These are phyloP conservation scores for Colletotrichum limetticola DNA, from an alignment of 2,329 filamentous ascomycete species.

Conservation along the genomic window DNA sequence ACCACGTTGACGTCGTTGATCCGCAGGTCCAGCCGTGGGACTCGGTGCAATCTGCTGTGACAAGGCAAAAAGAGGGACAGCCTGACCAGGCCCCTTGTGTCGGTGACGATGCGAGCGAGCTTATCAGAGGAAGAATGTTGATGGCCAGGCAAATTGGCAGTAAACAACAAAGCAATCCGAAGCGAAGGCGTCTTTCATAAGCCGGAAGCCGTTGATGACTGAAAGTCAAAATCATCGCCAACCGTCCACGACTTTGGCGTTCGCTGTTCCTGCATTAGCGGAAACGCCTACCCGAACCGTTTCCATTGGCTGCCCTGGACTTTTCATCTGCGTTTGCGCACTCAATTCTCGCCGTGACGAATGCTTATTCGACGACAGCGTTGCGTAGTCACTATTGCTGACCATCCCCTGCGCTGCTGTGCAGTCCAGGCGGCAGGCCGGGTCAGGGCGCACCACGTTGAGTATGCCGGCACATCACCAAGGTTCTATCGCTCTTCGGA, in stretches of 20 bases:
- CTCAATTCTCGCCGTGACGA: conserved; percentile 26
- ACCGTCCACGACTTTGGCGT: conserved; percentile 1
- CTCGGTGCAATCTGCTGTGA: conserved; percentile 7
- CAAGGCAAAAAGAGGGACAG: background rate
- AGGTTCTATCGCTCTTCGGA: background rate
- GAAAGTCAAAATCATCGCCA: background rate
- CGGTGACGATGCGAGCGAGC: background rate
- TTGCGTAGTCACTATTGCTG: background rate
- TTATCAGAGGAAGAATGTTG: background rate
- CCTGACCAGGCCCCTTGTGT: background rate
- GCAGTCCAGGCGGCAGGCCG: background rate
- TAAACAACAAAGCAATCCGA: background rate
- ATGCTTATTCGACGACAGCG: conserved; percentile 23
- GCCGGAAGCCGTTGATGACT: background rate
- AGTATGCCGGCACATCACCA: conserved; percentile 5
- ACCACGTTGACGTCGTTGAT: conserved; percentile 27
- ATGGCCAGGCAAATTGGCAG: background rate
- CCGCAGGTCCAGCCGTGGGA: conserved; percentile 15
- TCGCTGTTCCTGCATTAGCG: conserved; percentile 34
- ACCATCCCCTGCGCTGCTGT: background rate
- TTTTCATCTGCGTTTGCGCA: conserved; percentile 5
- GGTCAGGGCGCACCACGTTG: conserved; percentile 1
- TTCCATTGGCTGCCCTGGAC: conserved; percentile 8
- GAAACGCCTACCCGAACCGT: conserved; percentile 18
- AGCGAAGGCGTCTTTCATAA: background rate